Conservation (phyloP, 257 asterid genomes). For the Solanum sitiens region DNA sequence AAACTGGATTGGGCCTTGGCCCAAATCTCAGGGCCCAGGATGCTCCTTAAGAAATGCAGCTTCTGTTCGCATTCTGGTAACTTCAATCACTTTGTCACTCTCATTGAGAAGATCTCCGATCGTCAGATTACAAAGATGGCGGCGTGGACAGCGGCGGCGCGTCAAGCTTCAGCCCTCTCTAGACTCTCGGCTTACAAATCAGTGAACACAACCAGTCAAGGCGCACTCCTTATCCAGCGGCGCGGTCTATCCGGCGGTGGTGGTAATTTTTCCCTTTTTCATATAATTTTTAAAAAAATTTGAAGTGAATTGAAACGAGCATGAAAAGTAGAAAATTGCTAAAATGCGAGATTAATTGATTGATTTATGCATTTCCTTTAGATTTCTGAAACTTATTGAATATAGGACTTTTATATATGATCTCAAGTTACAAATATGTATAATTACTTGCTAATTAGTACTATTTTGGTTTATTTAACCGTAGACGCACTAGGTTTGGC, state of each 20-base stretch:
- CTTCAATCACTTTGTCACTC: background rate
- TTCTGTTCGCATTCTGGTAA: background rate
- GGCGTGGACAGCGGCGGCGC: conserved; percentile 42
- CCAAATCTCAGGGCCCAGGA: background rate
- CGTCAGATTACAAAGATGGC: background rate
- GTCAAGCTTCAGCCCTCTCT: conserved; percentile 29
- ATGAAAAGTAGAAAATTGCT: background rate
- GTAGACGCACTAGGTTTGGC: background rate
- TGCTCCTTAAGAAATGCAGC: background rate
- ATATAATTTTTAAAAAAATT: fast-evolving
- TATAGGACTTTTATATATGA: background rate
- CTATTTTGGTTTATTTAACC: background rate
- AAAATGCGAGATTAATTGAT: background rate
- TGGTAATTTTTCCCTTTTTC: conserved; percentile 11
- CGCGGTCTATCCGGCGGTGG: conserved; percentile 53
- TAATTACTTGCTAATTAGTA: background rate
- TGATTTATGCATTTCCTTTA: background rate
- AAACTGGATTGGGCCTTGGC: background rate
- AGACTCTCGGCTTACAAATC: conserved; percentile 27
- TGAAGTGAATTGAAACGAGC: background rate
- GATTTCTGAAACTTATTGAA: background rate
- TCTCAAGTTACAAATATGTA: background rate
- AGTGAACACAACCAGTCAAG: conserved; percentile 14
- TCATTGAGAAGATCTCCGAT: background rate
- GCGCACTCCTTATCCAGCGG: conserved; percentile 36